Base-by-base conservation (phyloP, 2,329 filamentous ascomycete species). In the Alternaria gansuensis region DNA sequence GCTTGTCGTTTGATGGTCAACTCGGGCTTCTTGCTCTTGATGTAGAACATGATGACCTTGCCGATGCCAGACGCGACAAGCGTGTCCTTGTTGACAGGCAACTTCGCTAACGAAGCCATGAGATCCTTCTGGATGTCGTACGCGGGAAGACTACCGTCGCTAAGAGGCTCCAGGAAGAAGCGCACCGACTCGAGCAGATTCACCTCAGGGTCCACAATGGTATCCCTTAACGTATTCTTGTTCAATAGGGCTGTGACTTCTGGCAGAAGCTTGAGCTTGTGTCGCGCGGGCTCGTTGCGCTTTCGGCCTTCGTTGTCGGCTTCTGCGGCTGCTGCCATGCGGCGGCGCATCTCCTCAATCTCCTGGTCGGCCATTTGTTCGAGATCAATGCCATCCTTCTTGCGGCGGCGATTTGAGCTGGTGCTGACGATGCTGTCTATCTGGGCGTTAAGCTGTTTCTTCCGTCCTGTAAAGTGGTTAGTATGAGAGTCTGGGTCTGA, bases 61-160 rank as follows among this genome's bases (percentile, higher is more conserved):
- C 95, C 95, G 65, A 99, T 95, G 21, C 94, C 93, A 69, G 92
- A 96, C 65, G 93, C 93, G 23, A 96, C 85, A 13, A 99, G 84
- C 2, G 90, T 86, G 70, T 98, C 95, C 75, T 97, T 97, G 75
- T 93, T 91, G 66, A 98, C 92, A 5, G 92, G 93, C 5, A 98
- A 84, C 70, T 88, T 89, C 17, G 85, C 86, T 36, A 99, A 83
- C 24, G 92, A 90, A 26, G 87, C 86, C 76, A 99, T 95, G 41
- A 99, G 87, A 75, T 98, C 93, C 62, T 93, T 92, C 81, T 99
- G 95, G 67, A 99, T 98, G 75, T 95, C 95, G 81, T 97, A 99
- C 29, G 95, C 94, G 0, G 95, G 95, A 49, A 99, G 85, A 60
- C 92, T 94, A 57, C 94, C 95, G 74, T 98, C 94, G 70, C 94